These are phyloP conservation scores for Fusarium concolor DNA, from an alignment of 2,329 filamentous ascomycete genomes.

Conservation along the genomic window DNA sequence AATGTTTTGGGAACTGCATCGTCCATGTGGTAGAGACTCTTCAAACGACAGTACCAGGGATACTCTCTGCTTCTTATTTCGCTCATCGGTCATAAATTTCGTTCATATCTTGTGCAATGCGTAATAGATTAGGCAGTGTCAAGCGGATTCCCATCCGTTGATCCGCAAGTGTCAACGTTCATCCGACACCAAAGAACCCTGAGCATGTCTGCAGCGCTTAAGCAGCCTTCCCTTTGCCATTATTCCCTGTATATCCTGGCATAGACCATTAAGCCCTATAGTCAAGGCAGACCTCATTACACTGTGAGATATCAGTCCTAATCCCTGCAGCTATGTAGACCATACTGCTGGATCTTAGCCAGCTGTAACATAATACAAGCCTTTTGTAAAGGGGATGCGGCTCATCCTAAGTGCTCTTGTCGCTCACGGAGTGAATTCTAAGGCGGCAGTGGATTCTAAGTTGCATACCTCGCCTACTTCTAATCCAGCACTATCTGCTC, in stretches of 20 bases:
- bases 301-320: background rate
- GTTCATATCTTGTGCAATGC: too few species aligned
- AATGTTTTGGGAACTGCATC: background rate
- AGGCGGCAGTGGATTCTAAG: background rate
- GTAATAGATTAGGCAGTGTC: background rate
- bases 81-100: background rate
- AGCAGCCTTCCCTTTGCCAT: too few species aligned
- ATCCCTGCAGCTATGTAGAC: background rate
- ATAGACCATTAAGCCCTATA: background rate
- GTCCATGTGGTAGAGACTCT: background rate
- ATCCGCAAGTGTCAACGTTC: background rate
- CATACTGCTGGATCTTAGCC: background rate
- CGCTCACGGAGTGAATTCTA: background rate
- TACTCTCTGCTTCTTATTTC: background rate
- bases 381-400: background rate
- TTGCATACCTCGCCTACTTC: background rate
- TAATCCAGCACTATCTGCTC: background rate
- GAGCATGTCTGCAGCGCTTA: background rate
- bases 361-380: background rate
- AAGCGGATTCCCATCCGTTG: background rate
- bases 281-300: background rate
- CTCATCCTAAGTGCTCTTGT: background rate
- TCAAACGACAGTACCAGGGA: background rate
- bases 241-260: too few species aligned
- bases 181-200: background rate